Evolutionary conservation across 2,329 filamentous ascomycete genomes (phyloP).

Genomic region (Chrysoporthe puriensis): DNA sequence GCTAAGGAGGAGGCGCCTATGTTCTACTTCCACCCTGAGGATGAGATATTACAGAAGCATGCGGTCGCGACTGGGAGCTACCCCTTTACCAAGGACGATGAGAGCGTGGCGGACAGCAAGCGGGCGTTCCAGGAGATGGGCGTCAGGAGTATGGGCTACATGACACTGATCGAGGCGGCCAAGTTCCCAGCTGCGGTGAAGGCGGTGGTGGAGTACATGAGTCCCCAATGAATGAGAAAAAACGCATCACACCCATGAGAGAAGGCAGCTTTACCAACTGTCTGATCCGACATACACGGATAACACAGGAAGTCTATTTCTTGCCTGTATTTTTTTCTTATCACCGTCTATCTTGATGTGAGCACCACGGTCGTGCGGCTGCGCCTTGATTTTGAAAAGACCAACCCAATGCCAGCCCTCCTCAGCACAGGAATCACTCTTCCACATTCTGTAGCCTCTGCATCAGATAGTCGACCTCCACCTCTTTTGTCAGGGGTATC

Average conservation of each 20-base stretch:
- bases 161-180: slow-evolving; percentile 82
- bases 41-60: slow-evolving; percentile 83
- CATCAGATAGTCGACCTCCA: slow-evolving; percentile 98
- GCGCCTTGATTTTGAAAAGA: not conserved
- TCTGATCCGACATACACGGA: not conserved
- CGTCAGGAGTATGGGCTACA: slow-evolving; percentile 78
- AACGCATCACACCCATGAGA: not conserved
- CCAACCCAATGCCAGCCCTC: not conserved
- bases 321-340: not conserved
- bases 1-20: slow-evolving; percentile 61
- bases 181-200: slow-evolving; percentile 79
- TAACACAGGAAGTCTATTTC: not conserved
- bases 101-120: slow-evolving; percentile 86
- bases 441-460: slow-evolving; percentile 68
- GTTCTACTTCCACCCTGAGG: slow-evolving; percentile 95
- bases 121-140: slow-evolving; percentile 93
- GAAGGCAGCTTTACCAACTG: not conserved
- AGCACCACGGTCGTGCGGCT: not conserved
- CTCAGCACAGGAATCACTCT: slow-evolving; percentile 14
- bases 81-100: slow-evolving; percentile 79
- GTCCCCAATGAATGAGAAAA: slow-evolving; percentile 46
- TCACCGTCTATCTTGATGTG: not conserved
- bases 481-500: slow-evolving; percentile 96
- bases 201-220: slow-evolving; percentile 75
- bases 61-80: slow-evolving; percentile 72